Evolutionary conservation across 495 filamentous ascomycete genomes (phyloP), one percentile per base, ranked within the genome.

Genomic region (Penicillium cosmopolitanum): DNA sequence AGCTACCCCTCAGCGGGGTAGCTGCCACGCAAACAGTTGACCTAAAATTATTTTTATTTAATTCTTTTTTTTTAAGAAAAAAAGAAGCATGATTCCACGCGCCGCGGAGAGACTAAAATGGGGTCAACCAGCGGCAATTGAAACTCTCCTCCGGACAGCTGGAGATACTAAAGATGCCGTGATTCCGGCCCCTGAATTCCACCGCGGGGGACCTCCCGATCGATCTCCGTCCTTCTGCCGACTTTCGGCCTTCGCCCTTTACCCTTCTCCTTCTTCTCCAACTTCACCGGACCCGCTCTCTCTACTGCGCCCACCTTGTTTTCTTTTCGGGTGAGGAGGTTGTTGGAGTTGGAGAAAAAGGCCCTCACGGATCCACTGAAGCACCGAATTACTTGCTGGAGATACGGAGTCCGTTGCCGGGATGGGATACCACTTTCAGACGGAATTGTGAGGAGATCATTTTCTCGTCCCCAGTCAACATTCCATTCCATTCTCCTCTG

Each of bases 281-380:
- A 67, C 47, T 62, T 34, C 53, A 21, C 15, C 6, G 57, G 61
- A 58, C 65, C 65, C 61, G 65, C 65, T 28, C 31, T 47, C 21
- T 42, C 44, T 35, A 15, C 23, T 21, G 36, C 9, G 50, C 28
- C 43, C 46, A 25, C 46, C 15, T 46, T 19, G 15, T 43, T 59
- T 55, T 59, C 54, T 44, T 56, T 54, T 59, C 51, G 48, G 36
- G 55, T 66, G 65, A 68, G 65, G 65, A 67, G 65, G 53, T 34
- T 47, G 36, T 68, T 62, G 28, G 28, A 31, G 8, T 31, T 31
- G 65, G 62, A 56, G 62, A 68, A 34, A 34, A 12, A 18, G 7
- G 18, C 53, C 58, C 44, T 51, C 60, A 60, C 58, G 51, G 57
- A 19, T 64, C 58, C 57, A 66, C 64, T 38, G 31, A 34, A 12